These are phyloP conservation scores for Hypericum perforatum DNA, from an alignment of 345 rosid species.

Conservation along the genomic window DNA sequence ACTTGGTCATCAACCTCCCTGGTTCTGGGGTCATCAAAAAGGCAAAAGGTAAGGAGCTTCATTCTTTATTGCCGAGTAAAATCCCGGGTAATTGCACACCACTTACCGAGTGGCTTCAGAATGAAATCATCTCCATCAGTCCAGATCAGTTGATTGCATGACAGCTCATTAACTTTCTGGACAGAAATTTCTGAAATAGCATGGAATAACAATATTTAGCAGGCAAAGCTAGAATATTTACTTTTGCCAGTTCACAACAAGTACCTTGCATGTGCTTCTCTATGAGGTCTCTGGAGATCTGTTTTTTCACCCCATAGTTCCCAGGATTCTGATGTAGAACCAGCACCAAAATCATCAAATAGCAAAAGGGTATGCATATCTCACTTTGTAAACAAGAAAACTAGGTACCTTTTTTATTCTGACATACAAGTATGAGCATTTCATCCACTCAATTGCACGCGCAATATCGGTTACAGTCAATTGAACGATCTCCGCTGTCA, in stretches of 20 bases:
- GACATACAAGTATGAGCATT: slow-evolving; percentile 83
- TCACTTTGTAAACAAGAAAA: slow-evolving; percentile 3
- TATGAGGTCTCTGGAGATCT: slow-evolving; percentile 57
- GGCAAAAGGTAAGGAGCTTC: slow-evolving; percentile 6
- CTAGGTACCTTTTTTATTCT: slow-evolving; percentile 79
- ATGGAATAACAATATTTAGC: slow-evolving; percentile 15
- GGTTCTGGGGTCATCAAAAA: slow-evolving; percentile 44
- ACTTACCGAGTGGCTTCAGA: slow-evolving; percentile 78
- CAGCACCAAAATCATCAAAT: slow-evolving; percentile 8
- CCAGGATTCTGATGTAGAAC: slow-evolving; percentile 61
- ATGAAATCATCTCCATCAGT: slow-evolving; percentile 78
- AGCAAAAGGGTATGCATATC: slow-evolving; percentile 4
- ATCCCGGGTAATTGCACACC: slow-evolving; percentile 9
- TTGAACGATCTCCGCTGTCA: slow-evolving; percentile 97
- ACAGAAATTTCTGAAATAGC: slow-evolving; percentile 54
- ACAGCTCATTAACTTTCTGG: slow-evolving; percentile 66
- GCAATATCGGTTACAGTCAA: slow-evolving; percentile 74
- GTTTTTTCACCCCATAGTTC: slow-evolving; percentile 70
- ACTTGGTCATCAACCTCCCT: slow-evolving; percentile 94
- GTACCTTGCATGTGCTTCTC: slow-evolving; percentile 88
- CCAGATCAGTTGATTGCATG: slow-evolving; percentile 83
- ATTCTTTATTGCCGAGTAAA: slow-evolving; percentile 8
- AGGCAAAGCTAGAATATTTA: slow-evolving; percentile 2
- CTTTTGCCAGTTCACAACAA: slow-evolving; percentile 5
- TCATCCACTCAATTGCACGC: slow-evolving; percentile 93